Base-by-base conservation (phyloP, 305 asterid genomes). In the Plantago lanceolata region DNA sequence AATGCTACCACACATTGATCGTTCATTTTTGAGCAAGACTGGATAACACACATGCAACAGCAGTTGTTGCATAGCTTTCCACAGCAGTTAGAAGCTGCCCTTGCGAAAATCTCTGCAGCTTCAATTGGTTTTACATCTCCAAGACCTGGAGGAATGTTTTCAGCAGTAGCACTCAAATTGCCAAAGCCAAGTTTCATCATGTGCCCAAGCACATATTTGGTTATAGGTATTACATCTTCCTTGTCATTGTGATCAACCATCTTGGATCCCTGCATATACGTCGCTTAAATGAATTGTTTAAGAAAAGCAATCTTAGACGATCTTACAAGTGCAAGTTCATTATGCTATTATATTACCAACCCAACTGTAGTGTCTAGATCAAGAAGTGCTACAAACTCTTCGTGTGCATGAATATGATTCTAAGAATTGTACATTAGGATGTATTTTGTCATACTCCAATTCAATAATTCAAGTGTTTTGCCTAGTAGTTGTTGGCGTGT, bases 1-100 rank as follows among this genome's bases (percentile, higher is more conserved):
- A 89, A 48, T 18, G 44, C 84, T 17, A 84, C 59, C 5, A 82
- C 90, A 28, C 94, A 89, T 63, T 89, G 97, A 52, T 89, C 94
- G 14, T 87, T 87, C 71, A 89, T 59, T 74, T 58, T 61, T 16
- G 99, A 87, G 61, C 95, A 89, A 0, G 67, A 48, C 15, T 70
- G 82, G 57, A 89, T 76, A 44, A 95, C 85, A 82, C 96, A 87
- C 88, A 79, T 73, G 81, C 99, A 83, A 60, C 99, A 89, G 81
- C 95, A 89, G 59, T 70, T 71, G 20, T 56, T 52, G 64, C 88
- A 89, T 29, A 85, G 70, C 66, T 68, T 79, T 50, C 88, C 95
- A 17, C 96, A 93, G 69, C 95, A 89, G 70, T 75, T 73, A 2
- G 92, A 85, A 68, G 94, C 82, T n/a, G 90, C 95, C 81, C 71